Evolutionary conservation across 345 rosid genomes (phyloP), one percentile per base, ranked within the genome.

Genomic region (Salix koriyanagi): DNA sequence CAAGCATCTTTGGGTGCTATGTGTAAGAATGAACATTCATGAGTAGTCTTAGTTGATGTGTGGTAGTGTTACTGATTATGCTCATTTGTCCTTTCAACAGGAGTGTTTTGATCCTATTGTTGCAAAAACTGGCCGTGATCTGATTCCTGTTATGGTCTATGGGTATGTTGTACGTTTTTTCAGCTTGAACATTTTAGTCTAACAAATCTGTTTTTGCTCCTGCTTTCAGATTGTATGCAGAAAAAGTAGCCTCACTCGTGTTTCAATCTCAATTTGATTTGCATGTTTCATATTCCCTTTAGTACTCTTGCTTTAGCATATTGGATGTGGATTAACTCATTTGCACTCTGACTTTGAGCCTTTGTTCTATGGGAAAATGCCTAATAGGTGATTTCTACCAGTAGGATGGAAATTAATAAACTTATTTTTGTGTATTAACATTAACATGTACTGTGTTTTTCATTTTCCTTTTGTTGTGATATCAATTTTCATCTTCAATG

Each of bases 31-130:
- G 50, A 46, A 13, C 50, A 46, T 46, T 4, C 15, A 25, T 62
- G 66, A 25, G 30, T n/a, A 62, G 66, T 70, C 62, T 2, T 15
- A 12, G 6, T 26, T 18, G 61, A 21, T 66, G 39, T 56, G 10
- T 37, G 5, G 37, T 76, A 13, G n/a, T 25, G 7, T 3, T 18
- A 64, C 67, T 84, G 48, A 81, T 81, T 64, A 37, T 77, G 34
- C 76, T 11, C 15, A n/a, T 65, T 34, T 61, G 65, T 75, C 12
- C 58, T 76, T 70, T 79, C 85, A 74, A 46, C 89, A 96, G 99
- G 97, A 96, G 79, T 91, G 98, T 81, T 96, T 96, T 83, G 96
- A 92, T 87, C 98, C 99, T 44, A 96, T 96, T 75, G 89, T 91
- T 76, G 93, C 95, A 23, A 83, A 82, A 83, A 86, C 85, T 67